Conservation (phyloP, 2,329 filamentous ascomycete species). For the Aspergillus sp. region DNA sequence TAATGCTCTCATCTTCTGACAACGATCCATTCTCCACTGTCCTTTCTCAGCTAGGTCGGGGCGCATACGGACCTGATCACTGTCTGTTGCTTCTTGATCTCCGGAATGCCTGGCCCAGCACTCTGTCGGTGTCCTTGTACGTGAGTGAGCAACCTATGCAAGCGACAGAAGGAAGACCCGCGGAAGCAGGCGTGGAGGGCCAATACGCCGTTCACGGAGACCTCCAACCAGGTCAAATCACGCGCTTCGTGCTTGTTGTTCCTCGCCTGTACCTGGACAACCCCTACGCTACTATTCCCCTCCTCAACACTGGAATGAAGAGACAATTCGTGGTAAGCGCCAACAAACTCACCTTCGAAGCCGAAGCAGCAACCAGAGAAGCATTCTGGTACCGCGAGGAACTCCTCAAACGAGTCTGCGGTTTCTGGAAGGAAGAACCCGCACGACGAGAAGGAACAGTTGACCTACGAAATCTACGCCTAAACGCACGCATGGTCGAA, state of each 20-base stretch:
- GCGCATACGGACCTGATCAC: conserved; percentile 51
- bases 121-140: conserved; percentile 60
- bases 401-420: conserved; percentile 64
- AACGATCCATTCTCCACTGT: conserved; percentile 41
- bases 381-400: conserved; percentile 87
- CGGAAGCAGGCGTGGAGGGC: conserved; percentile 16
- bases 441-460: conserved; percentile 58
- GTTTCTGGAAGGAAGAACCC: conserved; percentile 62
- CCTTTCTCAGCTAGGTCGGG: conserved; percentile 36
- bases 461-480: conserved; percentile 67
- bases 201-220: conserved; percentile 36
- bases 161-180: conserved; percentile 2
- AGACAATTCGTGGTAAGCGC: conserved; percentile 89
- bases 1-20: conserved; percentile 17
- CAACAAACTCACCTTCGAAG: conserved; percentile 69
- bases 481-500: conserved; percentile 74
- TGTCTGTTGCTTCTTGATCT: conserved; percentile 78
- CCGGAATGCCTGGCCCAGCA: conserved; percentile 82
- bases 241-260: conserved; percentile 68
- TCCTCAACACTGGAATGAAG: conserved; percentile 71
- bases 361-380: conserved; percentile 69
- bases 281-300: conserved; percentile 69
- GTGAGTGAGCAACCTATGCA: conserved; percentile 28
- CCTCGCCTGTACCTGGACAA: conserved; percentile 70
- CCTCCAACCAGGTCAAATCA: conserved; percentile 56